Evolutionary conservation across 805 yeast genomes (phyloP).

Genomic region (Ogataea salicorniae): DNA sequence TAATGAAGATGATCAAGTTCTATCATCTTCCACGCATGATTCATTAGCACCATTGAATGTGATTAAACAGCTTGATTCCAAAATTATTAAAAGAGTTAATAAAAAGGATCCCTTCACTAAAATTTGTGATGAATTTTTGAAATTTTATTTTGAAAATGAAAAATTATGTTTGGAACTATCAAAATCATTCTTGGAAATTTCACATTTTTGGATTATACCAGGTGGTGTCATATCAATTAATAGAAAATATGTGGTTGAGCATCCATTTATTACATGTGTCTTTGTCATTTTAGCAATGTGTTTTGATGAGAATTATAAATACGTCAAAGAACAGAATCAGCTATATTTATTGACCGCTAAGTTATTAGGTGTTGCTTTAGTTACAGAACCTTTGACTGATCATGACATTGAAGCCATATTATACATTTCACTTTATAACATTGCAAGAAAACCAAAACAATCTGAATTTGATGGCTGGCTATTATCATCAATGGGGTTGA

Average conservation of each 20-base stretch:
- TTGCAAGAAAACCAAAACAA: constrained; percentile 50
- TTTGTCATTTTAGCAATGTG: constrained; percentile 51
- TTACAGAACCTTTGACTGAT: constrained; percentile 49
- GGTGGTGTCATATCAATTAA: constrained; percentile 51
- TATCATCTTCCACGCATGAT: constrained; percentile 10
- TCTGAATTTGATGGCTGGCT: constrained; percentile 49
- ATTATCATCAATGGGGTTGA: constrained; percentile 46
- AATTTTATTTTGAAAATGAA: constrained; percentile 41
- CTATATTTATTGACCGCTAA: constrained; percentile 45
- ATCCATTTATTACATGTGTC: constrained; percentile 51
- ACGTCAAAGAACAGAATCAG: constrained; percentile 41
- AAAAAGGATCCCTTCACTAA: constrained; percentile 28
- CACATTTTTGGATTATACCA: constrained; percentile 59
- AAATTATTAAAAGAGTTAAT: constrained; percentile 20
- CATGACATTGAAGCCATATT: constrained; percentile 58
- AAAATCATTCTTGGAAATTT: constrained; percentile 43
- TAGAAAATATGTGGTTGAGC: constrained; percentile 40
- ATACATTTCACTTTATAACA: constrained; percentile 49
- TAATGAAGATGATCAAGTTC: constrained; percentile 7
- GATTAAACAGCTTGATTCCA: constrained; percentile 27
- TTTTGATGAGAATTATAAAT: constrained; percentile 47
- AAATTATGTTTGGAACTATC: constrained; percentile 40
- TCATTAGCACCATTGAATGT: constrained; percentile 28
- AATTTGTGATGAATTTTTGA: constrained; percentile 39
- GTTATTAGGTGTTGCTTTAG: constrained; percentile 43